Evolutionary conservation across 371 early-diverging fungal species (phyloP), one percentile per base, ranked within the genome.

Genomic region (Mucor mucedo): DNA sequence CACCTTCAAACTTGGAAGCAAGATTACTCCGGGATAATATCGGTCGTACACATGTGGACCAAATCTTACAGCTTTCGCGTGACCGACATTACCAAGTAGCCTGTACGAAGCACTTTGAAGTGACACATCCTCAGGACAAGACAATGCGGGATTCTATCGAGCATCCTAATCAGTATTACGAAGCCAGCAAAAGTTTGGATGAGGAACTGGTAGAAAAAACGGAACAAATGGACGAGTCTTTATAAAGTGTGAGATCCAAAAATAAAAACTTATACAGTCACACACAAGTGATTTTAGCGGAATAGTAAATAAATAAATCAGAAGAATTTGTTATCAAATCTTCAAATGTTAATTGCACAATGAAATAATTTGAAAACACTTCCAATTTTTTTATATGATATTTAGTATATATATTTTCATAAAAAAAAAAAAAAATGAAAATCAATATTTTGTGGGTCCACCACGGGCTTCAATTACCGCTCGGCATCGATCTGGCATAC

Each of bases 111-210:
- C 86, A 92, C 60, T 94, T 91, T 64, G 98, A 97, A 77, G 75
- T 91, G 6, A 88, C 85, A 4, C 83, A 85, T 57, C 66, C 86
- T 45, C 62, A 70, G 41, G 64, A 58, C 33, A 72, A 71, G 32
- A 80, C 60, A 41, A 78, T 75, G 3, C 63, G 65, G 38, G 92
- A 91, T 33, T 74, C 88, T 13, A 91, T 97, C 62, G 85, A 88
- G 57, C 97, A 96, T 78, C 98, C 98, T 5, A 98, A 96, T 73
- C 90, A 93, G 73, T 98, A 88, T 72, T 95, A 91, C 79, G 95
- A 98, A 71, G 67, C 88, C 67, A 91, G 93, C 73, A 85, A 69
- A 28, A 49, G 50, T 5, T 41, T 60, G 6, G 60, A 56, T 32
- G 66, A 60, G n/a, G 44, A 49, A 3, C 29, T 10, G 7, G 50